These are phyloP conservation scores for Aspergillus transmontanensis DNA, from an alignment of 2,329 filamentous ascomycete genomes.

Conservation along the genomic window DNA sequence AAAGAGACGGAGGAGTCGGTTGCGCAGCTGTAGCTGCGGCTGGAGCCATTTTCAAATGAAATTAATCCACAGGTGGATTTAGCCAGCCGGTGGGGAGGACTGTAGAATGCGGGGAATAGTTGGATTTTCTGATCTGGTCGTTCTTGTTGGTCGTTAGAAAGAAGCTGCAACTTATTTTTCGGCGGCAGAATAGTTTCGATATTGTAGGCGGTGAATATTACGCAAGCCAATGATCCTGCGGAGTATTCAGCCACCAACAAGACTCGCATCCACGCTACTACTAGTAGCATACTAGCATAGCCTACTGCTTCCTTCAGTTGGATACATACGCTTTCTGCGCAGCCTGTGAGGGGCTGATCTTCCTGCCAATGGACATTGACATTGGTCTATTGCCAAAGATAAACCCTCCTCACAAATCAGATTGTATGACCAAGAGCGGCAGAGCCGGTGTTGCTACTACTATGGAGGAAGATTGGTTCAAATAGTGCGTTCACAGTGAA, in stretches of 20 bases:
- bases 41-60: constrained; percentile 25
- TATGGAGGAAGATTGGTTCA: not conserved
- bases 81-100: not conserved
- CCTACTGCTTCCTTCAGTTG: not conserved
- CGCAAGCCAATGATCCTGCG: not conserved
- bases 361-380: not conserved
- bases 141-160: constrained; percentile 11
- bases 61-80: not conserved
- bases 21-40: constrained; percentile 24
- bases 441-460: not conserved
- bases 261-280: not conserved
- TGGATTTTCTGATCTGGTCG: not conserved
- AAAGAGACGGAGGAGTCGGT: constrained; percentile 48
- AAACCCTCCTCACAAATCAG: not conserved
- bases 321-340: not conserved
- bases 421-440: not conserved
- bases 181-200: constrained; percentile 22
- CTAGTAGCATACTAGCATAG: not conserved
- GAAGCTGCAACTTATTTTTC: constrained; percentile 24
- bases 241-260: not conserved
- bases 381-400: not conserved
- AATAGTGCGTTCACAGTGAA: not conserved
- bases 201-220: constrained; percentile 18
- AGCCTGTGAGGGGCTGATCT: not conserved
- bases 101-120: not conserved